Evolutionary conservation across 768 basidiomycete genomes (phyloP).

Genomic region (Cystofilobasidium ferigula): DNA sequence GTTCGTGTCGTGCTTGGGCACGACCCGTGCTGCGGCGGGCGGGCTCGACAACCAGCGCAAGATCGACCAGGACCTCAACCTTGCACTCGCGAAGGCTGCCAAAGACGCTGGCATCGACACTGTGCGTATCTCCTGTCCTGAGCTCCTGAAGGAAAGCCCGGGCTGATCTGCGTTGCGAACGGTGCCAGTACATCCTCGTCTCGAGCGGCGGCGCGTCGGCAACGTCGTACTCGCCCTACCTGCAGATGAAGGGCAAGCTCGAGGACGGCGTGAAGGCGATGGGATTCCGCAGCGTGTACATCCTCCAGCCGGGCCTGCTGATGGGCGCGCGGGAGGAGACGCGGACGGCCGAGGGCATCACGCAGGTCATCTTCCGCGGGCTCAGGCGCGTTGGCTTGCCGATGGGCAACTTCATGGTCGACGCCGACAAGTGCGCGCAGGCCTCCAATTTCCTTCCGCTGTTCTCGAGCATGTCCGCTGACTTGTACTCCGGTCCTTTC

Average conservation of each 20-base stretch:
- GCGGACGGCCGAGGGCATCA: slow-evolving; percentile 27
- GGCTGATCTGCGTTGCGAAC: not conserved
- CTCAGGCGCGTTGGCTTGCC: slow-evolving; percentile 30
- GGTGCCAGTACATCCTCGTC: slow-evolving; percentile 33
- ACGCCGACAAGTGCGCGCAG: slow-evolving; percentile 33
- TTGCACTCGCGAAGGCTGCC: slow-evolving; percentile 33
- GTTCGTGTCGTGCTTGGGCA: slow-evolving; percentile 34
- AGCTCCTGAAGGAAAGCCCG: not conserved
- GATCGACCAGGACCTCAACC: slow-evolving; percentile 34
- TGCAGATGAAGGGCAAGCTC: slow-evolving; percentile 34
- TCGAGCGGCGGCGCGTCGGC: slow-evolving; percentile 30
- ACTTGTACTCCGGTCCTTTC: not conserved
- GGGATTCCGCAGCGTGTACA: slow-evolving; percentile 30
- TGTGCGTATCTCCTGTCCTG: slow-evolving; percentile 26
- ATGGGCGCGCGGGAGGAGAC: slow-evolving; percentile 30
- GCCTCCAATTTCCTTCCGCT: not conserved
- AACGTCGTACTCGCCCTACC: slow-evolving; percentile 29
- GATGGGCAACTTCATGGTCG: slow-evolving; percentile 25
- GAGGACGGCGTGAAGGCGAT: slow-evolving; percentile 33
- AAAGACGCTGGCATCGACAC: slow-evolving; percentile 32
- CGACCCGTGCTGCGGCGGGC: slow-evolving; percentile 33
- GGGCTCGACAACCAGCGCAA: slow-evolving; percentile 31
- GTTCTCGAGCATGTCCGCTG: not conserved
- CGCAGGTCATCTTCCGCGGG: slow-evolving; percentile 28
- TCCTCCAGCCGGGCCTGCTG: slow-evolving; percentile 34